Conservation (phyloP, 2,329 filamentous ascomycete species). For the Anthostomella pinea region DNA sequence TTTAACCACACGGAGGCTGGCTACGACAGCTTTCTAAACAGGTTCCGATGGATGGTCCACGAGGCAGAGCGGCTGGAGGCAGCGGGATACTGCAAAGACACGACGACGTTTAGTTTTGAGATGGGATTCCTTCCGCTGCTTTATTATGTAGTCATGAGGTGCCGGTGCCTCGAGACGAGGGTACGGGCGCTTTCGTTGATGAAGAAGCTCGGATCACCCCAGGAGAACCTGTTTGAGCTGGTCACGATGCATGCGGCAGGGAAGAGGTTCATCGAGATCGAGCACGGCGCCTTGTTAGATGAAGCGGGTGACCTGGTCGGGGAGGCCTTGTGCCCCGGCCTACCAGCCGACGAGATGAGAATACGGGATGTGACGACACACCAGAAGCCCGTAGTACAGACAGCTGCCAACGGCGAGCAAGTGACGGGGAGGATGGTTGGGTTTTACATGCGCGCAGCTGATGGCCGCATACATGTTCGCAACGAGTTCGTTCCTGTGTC, state of each 20-base stretch:
- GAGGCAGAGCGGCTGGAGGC: constrained; percentile 20
- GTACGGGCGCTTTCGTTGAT: constrained; percentile 34
- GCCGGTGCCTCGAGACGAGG: constrained; percentile 36
- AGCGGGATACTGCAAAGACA: background rate
- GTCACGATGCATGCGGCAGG: constrained; percentile 31
- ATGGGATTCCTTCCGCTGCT: constrained; percentile 39
- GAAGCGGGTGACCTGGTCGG: constrained; percentile 16
- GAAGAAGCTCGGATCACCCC: constrained; percentile 25
- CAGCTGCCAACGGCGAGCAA: constrained; percentile 13
- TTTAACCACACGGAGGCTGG: constrained; percentile 31
- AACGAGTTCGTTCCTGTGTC: constrained; percentile 20
- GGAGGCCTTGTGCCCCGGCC: constrained; percentile 17
- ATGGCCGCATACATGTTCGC: constrained; percentile 22
- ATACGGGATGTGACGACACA: constrained; percentile 23
- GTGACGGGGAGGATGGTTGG: constrained; percentile 17
- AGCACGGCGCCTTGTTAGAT: constrained; percentile 34
- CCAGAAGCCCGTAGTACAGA: constrained; percentile 10
- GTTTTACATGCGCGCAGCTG: constrained; percentile 22
- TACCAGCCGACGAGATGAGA: constrained; percentile 28
- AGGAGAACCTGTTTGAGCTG: constrained; percentile 39
- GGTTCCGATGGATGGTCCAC: constrained; percentile 32
- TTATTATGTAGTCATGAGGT: constrained; percentile 38
- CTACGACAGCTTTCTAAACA: constrained; percentile 32
- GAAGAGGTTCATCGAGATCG: constrained; percentile 36
- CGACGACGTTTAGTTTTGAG: constrained; percentile 37